These are phyloP conservation scores for Neoboletus brunneissimus DNA, from an alignment of 768 basidiomycete species.

Conservation along the genomic window DNA sequence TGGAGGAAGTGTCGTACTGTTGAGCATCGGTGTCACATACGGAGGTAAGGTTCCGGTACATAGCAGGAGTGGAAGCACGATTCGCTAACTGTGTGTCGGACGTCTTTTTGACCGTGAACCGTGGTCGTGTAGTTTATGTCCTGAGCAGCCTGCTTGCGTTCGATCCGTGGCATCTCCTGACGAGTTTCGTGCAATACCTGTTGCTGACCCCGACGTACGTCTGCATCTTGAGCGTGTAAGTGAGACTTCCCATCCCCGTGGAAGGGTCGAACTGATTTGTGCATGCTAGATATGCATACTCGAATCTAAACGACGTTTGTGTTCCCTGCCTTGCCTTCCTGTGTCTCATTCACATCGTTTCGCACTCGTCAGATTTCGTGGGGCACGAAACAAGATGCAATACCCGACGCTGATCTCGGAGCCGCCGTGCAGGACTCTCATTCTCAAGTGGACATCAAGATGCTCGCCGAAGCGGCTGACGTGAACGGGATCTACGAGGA, in stretches of 20 bases:
- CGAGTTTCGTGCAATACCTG: slow-evolving; percentile 86
- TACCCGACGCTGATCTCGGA: slow-evolving; percentile 74
- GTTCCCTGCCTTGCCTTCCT: slow-evolving; percentile 5
- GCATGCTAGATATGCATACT: slow-evolving; percentile 69
- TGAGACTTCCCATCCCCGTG: not conserved
- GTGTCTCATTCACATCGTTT: slow-evolving; percentile 7
- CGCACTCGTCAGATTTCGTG: slow-evolving; percentile 64
- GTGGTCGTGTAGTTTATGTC: slow-evolving; percentile 56
- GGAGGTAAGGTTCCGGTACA: slow-evolving; percentile 51
- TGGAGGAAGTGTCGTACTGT: slow-evolving; percentile 68
- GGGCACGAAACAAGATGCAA: slow-evolving; percentile 92
- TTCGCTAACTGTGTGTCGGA: not conserved
- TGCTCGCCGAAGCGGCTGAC: slow-evolving; percentile 78
- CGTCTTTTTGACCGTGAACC: not conserved
- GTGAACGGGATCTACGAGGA: slow-evolving; percentile 84
- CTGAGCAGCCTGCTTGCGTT: slow-evolving; percentile 77
- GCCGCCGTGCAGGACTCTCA: slow-evolving; percentile 77
- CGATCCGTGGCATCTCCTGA: slow-evolving; percentile 96
- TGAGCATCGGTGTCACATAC: slow-evolving; percentile 84
- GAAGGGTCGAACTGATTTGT: slow-evolving; percentile 21
- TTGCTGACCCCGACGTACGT: slow-evolving; percentile 81
- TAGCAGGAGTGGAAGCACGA: not conserved
- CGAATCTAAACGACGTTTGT: slow-evolving; percentile 77
- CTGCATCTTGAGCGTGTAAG: slow-evolving; percentile 75
- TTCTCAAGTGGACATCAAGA: slow-evolving; percentile 84